Evolutionary conservation across 1,284 basidiomycete species (phyloP).

Genomic region (Trichosporon coremiiforme): DNA sequence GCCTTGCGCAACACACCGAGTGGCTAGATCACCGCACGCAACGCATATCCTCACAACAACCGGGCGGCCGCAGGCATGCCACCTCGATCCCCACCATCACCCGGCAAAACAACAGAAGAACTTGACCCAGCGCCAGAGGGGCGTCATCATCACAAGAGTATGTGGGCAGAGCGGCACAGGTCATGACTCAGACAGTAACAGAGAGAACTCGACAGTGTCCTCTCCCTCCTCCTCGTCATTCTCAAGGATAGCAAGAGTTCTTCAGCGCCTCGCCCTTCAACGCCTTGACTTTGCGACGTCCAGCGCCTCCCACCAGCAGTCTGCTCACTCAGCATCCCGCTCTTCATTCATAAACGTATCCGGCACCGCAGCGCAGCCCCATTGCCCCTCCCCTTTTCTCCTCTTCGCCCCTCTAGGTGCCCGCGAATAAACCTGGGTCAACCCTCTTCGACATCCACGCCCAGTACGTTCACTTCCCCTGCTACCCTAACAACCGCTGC

Average conservation of each 20-base stretch:
- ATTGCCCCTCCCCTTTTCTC: background rate
- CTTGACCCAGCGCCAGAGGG: background rate
- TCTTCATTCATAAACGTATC: background rate
- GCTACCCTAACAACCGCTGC: background rate
- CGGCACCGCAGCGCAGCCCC: background rate
- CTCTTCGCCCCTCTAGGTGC: background rate
- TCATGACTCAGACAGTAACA: constrained; percentile 12
- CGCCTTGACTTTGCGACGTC: background rate
- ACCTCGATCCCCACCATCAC: background rate
- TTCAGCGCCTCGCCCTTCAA: too few relatives aligned
- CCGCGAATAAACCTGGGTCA: background rate
- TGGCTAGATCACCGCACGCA: constrained; percentile 9
- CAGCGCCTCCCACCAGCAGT: background rate
- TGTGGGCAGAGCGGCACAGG: constrained; percentile 9
- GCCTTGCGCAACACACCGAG: background rate
- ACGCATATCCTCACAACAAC: constrained; percentile 2
- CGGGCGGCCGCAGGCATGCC: background rate
- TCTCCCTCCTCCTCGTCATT: background rate
- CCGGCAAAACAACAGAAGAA: constrained; percentile 15
- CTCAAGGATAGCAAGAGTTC: background rate
- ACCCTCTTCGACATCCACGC: background rate
- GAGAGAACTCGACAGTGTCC: constrained; percentile 3
- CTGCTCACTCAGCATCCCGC: background rate
- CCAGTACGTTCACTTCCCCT: background rate
- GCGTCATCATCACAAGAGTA: constrained; percentile 10